Evolutionary conservation across 805 yeast species (phyloP).

Genomic region (Lipomyces spencermartinsiae): DNA sequence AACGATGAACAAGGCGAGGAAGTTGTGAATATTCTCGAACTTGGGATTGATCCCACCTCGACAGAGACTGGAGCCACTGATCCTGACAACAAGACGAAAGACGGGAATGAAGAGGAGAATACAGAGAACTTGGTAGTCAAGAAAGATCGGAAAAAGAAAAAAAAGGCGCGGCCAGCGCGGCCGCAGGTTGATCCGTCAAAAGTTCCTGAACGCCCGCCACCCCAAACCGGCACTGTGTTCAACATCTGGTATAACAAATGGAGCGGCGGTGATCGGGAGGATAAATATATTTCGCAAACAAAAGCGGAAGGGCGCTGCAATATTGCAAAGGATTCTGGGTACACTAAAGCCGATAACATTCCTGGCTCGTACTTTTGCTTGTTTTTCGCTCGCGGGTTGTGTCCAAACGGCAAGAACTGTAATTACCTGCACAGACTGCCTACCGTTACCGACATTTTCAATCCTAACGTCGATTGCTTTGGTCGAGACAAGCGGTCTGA

Average conservation of each 20-base stretch:
- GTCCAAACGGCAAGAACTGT: slow-evolving; percentile 74
- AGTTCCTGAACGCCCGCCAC: slow-evolving; percentile 65
- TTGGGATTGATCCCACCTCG: slow-evolving; percentile 22
- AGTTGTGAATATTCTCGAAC: slow-evolving; percentile 34
- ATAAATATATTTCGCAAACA: slow-evolving; percentile 47
- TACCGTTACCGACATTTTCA: slow-evolving; percentile 57
- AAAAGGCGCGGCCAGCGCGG: slow-evolving; percentile 61
- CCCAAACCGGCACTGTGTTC: slow-evolving; percentile 79
- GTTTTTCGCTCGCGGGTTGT: slow-evolving; percentile 88
- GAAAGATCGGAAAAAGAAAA: slow-evolving; percentile 19
- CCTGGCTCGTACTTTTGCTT: slow-evolving; percentile 66
- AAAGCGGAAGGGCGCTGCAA: slow-evolving; percentile 67
- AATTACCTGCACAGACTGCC: slow-evolving; percentile 82
- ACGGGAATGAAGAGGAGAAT: neutral
- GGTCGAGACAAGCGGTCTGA: slow-evolving; percentile 86
- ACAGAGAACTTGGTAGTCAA: slow-evolving; percentile 9
- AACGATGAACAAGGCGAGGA: slow-evolving; percentile 34
- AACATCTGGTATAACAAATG: slow-evolving; percentile 90
- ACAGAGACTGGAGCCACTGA: neutral
- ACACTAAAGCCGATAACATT: slow-evolving; percentile 68
- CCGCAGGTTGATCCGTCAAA: slow-evolving; percentile 73
- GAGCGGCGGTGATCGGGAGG: slow-evolving; percentile 73
- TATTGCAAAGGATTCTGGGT: slow-evolving; percentile 70
- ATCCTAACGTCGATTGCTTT: slow-evolving; percentile 82
- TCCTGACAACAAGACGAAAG: neutral